Percentiles rank a stretch among this genome's conserved stretches.
phyloP scores from a whole-genome alignment of 148 eudicot species.

The Vaccinium vitisidaea region DNA sequence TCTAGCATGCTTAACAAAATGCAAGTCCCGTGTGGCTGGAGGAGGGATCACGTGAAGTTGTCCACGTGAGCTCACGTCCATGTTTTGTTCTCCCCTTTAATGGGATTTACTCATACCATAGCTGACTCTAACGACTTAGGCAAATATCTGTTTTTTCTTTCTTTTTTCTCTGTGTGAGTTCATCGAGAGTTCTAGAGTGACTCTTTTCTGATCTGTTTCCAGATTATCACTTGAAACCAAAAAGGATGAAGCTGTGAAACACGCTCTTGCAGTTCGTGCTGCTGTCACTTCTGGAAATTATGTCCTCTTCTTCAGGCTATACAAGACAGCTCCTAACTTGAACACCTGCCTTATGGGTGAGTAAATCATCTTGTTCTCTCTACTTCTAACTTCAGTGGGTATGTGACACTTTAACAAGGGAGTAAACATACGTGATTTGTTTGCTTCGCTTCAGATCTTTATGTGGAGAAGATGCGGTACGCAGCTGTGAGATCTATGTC shows the following conservation, averaged over 20 bases:
- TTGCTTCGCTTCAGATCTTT: slow-evolving; percentile 55
- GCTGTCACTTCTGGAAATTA: slow-evolving; percentile 89
- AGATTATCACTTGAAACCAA: slow-evolving; percentile 76
- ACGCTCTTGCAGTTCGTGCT: slow-evolving; percentile 87
- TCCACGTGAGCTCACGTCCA: not conserved
- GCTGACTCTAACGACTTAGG: not conserved
- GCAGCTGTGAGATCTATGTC: slow-evolving; percentile 84
- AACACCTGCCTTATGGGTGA: slow-evolving; percentile 84
- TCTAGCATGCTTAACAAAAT: not conserved
- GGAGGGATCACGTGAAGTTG: not conserved
- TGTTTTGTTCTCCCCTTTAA: too few relatives aligned
- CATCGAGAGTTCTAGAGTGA: slow-evolving; percentile 18
- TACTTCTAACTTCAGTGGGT: not conserved
- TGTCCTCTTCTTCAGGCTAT: slow-evolving; percentile 78
- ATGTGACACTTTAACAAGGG: not conserved
- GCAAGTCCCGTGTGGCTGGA: not conserved
- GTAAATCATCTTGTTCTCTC: slow-evolving; percentile 20
- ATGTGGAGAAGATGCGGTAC: slow-evolving; percentile 88
- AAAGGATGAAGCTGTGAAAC: slow-evolving; percentile 76
- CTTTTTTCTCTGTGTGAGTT: not conserved
- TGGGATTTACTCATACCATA: not conserved
- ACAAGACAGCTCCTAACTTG: slow-evolving; percentile 80
- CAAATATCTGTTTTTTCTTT: not conserved
- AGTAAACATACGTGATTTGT: not conserved
- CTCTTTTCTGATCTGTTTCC: slow-evolving; percentile 21